Percentiles rank a stretch among this genome's conserved stretches.
Evolutionary conservation across 1,139 yeast species (phyloP).

Genomic region (Arxiozyma bovina): DNA sequence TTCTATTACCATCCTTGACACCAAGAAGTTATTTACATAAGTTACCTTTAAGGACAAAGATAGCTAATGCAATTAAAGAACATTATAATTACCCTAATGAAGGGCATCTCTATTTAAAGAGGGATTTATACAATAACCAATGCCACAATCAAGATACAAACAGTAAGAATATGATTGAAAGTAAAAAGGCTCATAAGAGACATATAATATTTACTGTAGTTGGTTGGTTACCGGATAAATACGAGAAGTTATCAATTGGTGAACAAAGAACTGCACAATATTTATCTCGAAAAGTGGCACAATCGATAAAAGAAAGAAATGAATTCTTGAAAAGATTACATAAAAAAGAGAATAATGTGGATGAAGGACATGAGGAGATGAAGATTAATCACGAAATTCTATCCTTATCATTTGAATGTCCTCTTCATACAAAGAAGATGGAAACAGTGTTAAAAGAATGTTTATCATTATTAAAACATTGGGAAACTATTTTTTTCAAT

Average conservation of each 20-base stretch:
- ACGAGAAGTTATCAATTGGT: slow-evolving; percentile 25
- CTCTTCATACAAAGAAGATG: neutral
- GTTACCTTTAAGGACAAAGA: slow-evolving; percentile 22
- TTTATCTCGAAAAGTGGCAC: slow-evolving; percentile 20
- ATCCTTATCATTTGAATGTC: neutral
- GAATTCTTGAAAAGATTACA: slow-evolving; percentile 5
- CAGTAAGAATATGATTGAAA: neutral
- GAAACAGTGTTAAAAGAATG: slow-evolving; percentile 19
- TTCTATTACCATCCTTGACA: slow-evolving; percentile 26
- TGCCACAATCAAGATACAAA: neutral
- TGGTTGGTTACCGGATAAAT: slow-evolving; percentile 30
- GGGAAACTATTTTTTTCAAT: slow-evolving; percentile 21
- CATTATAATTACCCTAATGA: slow-evolving; percentile 29
- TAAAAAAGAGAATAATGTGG: neutral
- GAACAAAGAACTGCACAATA: slow-evolving; percentile 24
- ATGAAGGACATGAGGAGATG: neutral
- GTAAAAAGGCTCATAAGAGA: slow-evolving; percentile 12
- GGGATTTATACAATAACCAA: neutral
- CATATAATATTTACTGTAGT: slow-evolving; percentile 24
- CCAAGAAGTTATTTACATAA: slow-evolving; percentile 24
- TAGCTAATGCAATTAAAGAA: slow-evolving; percentile 24
- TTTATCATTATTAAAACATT: slow-evolving; percentile 18
- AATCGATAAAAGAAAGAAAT: slow-evolving; percentile 15
- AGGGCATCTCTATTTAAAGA: slow-evolving; percentile 23
- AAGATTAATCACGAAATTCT: neutral